These are phyloP conservation scores for Fusarium solani-melongenae DNA, from an alignment of 2,329 filamentous ascomycete genomes.

Conservation along the genomic window DNA sequence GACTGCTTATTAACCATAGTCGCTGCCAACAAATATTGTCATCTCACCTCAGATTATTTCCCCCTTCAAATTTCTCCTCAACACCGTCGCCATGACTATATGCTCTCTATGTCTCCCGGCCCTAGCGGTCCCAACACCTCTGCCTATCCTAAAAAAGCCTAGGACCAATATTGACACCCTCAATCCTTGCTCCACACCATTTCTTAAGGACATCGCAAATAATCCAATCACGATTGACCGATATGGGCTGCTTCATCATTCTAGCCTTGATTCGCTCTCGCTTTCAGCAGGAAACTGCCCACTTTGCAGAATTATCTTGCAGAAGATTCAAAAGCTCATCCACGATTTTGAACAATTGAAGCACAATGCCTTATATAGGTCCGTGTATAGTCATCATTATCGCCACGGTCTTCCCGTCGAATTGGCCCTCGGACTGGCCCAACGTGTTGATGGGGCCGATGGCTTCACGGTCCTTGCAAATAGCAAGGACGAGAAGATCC, in stretches of 20 bases:
- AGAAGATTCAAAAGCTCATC: background rate
- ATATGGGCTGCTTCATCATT: background rate
- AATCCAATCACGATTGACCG: no score
- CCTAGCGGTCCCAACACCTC: background rate
- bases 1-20: background rate
- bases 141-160: no score
- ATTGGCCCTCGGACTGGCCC: background rate
- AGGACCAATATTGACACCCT: no score
- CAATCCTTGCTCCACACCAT: no score
- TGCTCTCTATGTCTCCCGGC: background rate
- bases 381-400: no score
- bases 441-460: background rate
- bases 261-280: background rate
- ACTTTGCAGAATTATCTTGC: background rate
- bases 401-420: background rate
- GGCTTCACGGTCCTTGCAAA: background rate
- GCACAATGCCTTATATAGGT: no score
- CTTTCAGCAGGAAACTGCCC: background rate
- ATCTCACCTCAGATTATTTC: background rate
- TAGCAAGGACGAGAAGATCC: background rate
- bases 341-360: background rate
- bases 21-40: background rate
- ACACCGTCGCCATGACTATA: background rate
- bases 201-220: no score
- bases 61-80: background rate